Conservation (phyloP, 345 rosid species). For the Cardiospermum halicacabum region DNA sequence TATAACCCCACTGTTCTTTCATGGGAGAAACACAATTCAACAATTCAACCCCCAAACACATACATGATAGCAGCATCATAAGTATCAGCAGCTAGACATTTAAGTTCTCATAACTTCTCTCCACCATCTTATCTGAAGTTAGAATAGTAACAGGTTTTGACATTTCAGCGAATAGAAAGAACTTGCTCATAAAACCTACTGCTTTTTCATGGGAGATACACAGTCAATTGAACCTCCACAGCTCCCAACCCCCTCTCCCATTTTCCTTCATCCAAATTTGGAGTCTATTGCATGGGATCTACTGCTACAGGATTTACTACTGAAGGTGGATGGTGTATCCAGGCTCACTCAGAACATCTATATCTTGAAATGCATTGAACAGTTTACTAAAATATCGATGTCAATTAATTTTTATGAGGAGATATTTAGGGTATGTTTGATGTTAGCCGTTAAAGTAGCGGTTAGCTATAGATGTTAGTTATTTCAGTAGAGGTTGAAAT, state of each 20-base stretch:
- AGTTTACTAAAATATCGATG: background rate
- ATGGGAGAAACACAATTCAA: too few species aligned
- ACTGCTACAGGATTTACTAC: background rate
- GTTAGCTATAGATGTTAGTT: too few species aligned
- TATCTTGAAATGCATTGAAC: background rate
- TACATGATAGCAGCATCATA: background rate
- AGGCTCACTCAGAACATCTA: background rate
- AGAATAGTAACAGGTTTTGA: background rate
- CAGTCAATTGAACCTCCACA: too few species aligned
- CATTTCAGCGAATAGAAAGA: background rate
- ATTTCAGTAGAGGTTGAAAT: too few species aligned
- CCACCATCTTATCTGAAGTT: background rate
- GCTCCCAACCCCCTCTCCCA: too few species aligned
- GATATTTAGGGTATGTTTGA: too few species aligned
- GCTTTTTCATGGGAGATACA: background rate
- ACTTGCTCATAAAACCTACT: background rate
- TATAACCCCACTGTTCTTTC: too few species aligned
- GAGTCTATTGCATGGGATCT: slow-evolving; percentile 4
- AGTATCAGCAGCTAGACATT: background rate
- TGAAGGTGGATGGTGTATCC: background rate
- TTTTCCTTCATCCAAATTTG: background rate
- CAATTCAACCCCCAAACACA: too few species aligned
- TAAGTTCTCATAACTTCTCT: background rate
- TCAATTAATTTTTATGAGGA: background rate
- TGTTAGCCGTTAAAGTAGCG: too few species aligned